phyloP scores from a whole-genome alignment of 2,329 filamentous ascomycete species.

The Fusarium sp. region DNA sequence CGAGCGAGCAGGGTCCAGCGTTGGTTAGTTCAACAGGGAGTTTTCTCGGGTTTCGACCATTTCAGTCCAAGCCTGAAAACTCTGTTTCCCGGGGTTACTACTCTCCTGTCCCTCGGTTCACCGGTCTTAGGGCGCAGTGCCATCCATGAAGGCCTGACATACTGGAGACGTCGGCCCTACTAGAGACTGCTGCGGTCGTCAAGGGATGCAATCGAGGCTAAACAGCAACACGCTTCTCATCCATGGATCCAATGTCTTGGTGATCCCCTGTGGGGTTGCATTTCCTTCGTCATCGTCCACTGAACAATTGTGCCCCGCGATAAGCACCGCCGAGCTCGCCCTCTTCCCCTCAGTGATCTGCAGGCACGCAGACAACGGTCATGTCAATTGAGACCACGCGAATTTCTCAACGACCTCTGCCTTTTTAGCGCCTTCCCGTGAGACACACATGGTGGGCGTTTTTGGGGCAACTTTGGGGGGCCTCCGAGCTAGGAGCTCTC shows the following conservation, averaged over 20 bases:
- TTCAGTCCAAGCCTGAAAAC: background rate
- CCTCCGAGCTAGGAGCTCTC: background rate
- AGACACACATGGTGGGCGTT: background rate
- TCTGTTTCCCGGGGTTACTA: conserved; percentile 1
- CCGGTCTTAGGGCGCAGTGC: background rate
- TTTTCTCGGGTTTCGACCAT: conserved; percentile 14
- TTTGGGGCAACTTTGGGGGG: background rate
- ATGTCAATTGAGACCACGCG: conserved; percentile 21
- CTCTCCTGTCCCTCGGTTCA: background rate
- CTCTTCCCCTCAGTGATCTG: conserved; percentile 38
- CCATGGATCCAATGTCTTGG: conserved; percentile 13
- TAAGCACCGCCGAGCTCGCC: conserved; percentile 22
- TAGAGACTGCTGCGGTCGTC: conserved; percentile 4
- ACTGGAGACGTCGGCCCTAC: conserved; percentile 1
- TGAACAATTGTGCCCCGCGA: conserved; percentile 31
- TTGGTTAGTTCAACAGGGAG: conserved; percentile 4
- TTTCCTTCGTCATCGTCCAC: conserved; percentile 23
- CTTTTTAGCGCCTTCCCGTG: background rate
- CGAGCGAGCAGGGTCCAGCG: conserved; percentile 6
- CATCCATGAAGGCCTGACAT: background rate
- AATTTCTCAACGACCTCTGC: conserved; percentile 6
- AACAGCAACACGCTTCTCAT: conserved; percentile 15
- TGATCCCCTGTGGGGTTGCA: conserved; percentile 25
- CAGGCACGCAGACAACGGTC: conserved; percentile 28
- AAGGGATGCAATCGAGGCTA: conserved; percentile 9